Evolutionary conservation across 2,329 filamentous ascomycete genomes (phyloP).

Genomic region (Chrysosporium keratinophilum): DNA sequence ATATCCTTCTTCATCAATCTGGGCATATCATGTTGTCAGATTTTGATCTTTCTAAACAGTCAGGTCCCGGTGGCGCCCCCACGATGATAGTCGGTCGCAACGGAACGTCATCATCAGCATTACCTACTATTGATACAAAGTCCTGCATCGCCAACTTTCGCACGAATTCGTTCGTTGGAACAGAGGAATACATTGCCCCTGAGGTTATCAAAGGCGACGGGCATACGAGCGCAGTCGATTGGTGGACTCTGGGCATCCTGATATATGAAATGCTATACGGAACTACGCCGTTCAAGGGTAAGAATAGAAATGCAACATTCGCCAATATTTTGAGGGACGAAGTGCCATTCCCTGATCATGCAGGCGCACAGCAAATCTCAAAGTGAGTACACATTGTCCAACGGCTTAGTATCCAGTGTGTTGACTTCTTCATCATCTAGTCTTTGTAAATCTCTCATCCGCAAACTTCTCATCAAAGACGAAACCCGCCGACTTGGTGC

Average conservation of each 20-base stretch:
- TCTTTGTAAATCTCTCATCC: constrained; percentile 89
- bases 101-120: constrained; percentile 70
- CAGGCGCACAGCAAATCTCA: constrained; percentile 72
- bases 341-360: constrained; percentile 86
- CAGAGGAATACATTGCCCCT: constrained; percentile 96
- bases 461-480: constrained; percentile 95
- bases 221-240: constrained; percentile 95
- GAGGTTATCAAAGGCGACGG: constrained; percentile 98
- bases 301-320: constrained; percentile 96
- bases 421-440: constrained; percentile 38
- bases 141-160: constrained; percentile 97
- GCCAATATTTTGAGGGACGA: constrained; percentile 94
- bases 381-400: constrained; percentile 55
- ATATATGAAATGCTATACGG: constrained; percentile 99
- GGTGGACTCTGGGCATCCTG: constrained; percentile 96
- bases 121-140: constrained; percentile 96
- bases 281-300: constrained; percentile 97
- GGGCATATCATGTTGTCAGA: constrained; percentile 99
- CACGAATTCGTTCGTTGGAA: constrained; percentile 96
- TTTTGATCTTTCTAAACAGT: constrained; percentile 97
- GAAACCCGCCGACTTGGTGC: constrained; percentile 88
- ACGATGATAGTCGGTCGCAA: constrained; percentile 95
- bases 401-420: neutral
- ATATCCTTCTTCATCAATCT: constrained; percentile 96
- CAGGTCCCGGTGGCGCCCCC: constrained; percentile 85